Conservation (phyloP, 2,329 filamentous ascomycete genomes). For the Alternaria burnsii region DNA sequence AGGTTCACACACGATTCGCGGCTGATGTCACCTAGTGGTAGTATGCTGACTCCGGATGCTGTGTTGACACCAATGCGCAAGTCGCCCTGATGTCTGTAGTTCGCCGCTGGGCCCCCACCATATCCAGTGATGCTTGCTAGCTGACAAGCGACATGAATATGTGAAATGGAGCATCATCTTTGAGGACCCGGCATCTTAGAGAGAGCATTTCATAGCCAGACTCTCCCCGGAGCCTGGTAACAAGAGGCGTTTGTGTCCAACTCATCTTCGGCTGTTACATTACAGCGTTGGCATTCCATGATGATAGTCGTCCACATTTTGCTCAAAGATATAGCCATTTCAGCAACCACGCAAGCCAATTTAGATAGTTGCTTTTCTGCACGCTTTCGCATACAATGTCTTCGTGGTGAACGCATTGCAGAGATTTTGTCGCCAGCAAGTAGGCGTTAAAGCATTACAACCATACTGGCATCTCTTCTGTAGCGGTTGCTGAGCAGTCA, state of each 20-base stretch:
- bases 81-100: no score
- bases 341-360: not conserved
- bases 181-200: no score
- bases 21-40: not conserved
- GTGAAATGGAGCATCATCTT: no score
- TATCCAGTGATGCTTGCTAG: no score
- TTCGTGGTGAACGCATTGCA: not conserved
- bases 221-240: not conserved
- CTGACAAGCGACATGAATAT: no score
- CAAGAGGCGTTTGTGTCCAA: not conserved
- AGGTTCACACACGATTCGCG: not conserved
- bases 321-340: not conserved
- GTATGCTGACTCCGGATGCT: not conserved
- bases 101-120: not conserved
- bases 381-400: not conserved
- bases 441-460: not conserved
- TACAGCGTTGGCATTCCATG: not conserved
- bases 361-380: not conserved
- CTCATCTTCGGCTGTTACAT: not conserved
- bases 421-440: not conserved
- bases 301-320: not conserved
- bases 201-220: no score
- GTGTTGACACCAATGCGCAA: no score
- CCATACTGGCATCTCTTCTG: not conserved
- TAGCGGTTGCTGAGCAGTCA: not conserved